Evolutionary conservation across 768 basidiomycete genomes (phyloP), one percentile per base, ranked within the genome.

Genomic region (Terana coerulea): DNA sequence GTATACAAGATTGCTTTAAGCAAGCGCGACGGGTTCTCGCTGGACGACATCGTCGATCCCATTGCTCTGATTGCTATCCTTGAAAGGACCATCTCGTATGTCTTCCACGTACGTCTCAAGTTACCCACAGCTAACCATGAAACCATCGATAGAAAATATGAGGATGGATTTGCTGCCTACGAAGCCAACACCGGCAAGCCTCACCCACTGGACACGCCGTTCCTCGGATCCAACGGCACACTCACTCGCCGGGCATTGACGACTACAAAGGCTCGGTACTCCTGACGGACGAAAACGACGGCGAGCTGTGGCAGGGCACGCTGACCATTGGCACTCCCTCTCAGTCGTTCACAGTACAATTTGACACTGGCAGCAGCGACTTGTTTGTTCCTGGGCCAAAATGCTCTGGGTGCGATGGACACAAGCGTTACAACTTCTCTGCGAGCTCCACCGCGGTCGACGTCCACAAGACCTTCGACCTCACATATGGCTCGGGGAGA

Each of bases 401-500:
- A 14, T 55, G 49, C 50, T 19, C 2, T 9, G 34, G 2, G 4
- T 60, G 59, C 26, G 28, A 46, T 9, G 63, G 61, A 9, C 72
- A 73, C 36, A 59, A 50, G 2, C 51, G 53, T 26, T 73, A 74
- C 46, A 35, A 69, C 34, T 54, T 64, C 12, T 22, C 54, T 0
- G 26, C 47, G 22, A 72, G 69, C 26, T 64, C 67, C 5, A 71
- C 71, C 7, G 65, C 74, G 8, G 29, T 55, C 3, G 52, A 64
- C 52, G 43, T 62, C 28, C 50, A 43, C 10, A 55, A 60, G 29
- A 35, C 57, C 0, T 73, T 76, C 57, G 34, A 53, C 5, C 57
- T 76, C 8, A 0, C 30, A 1, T 80, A 74, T 53, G 65, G 64
- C 15, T 75, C 68, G 44, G 75, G 76, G 1, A 54, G 0, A 71